phyloP scores from a whole-genome alignment of 768 basidiomycete species.

The Tylopilus sp. region DNA sequence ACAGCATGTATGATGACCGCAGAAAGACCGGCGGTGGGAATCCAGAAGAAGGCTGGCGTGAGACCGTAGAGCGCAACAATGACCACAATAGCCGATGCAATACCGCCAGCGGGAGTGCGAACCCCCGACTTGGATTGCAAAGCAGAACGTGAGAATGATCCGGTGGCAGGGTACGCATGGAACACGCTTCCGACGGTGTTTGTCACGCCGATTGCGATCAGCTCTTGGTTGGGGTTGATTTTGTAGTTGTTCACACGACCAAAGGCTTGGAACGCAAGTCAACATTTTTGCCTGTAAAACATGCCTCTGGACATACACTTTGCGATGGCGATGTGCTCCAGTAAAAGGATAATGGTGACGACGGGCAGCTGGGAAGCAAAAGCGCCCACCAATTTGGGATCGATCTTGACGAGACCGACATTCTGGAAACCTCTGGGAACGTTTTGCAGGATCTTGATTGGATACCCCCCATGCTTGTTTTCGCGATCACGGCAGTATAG shows the following conservation, averaged over 20 bases:
- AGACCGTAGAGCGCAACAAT: conserved; percentile 93
- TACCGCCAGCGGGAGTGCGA: conserved; percentile 89
- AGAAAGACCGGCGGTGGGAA: conserved; percentile 76
- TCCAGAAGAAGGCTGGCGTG: conserved; percentile 91
- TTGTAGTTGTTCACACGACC: conserved; percentile 95
- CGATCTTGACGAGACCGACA: conserved; percentile 45
- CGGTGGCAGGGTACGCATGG: conserved; percentile 92
- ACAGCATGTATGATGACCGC: conserved; percentile 96
- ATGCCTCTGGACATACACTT: conserved; percentile 57
- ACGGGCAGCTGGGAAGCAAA: conserved; percentile 76
- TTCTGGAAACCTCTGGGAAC: conserved; percentile 85
- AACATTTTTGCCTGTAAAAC: conserved; percentile 1
- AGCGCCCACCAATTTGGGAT: conserved; percentile 53
- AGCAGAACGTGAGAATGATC: conserved; percentile 98
- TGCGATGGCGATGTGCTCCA: conserved; percentile 97
- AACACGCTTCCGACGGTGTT: conserved; percentile 90
- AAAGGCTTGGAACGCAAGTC: conserved; percentile 58
- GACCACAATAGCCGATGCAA: conserved; percentile 82
- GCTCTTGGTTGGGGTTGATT: conserved; percentile 89
- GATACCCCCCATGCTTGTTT: conserved; percentile 54
- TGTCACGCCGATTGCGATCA: conserved; percentile 96
- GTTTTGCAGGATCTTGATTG: conserved; percentile 77
- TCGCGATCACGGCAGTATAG: conserved; percentile 68
- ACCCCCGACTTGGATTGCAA: conserved; percentile 96
- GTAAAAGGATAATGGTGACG: conserved; percentile 82